Evolutionary conservation across 1,284 basidiomycete genomes (phyloP).

Genomic region (Cutaneotrichosporon mucoides): DNA sequence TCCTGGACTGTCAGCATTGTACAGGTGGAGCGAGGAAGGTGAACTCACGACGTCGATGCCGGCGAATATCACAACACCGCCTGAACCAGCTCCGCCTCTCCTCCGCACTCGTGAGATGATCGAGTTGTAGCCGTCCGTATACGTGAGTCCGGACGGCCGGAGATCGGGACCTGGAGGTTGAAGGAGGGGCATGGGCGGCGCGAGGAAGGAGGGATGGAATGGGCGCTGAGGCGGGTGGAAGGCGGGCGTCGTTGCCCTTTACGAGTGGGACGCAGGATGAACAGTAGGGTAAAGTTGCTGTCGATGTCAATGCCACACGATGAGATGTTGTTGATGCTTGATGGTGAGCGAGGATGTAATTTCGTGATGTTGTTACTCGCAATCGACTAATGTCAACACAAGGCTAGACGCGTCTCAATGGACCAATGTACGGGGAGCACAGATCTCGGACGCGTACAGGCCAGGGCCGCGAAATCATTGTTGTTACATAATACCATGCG

Average conservation of each 20-base stretch:
- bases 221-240: background rate
- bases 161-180: slow-evolving; percentile 43
- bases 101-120: slow-evolving; percentile 63
- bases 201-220: background rate
- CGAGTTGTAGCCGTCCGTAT: slow-evolving; percentile 72
- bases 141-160: slow-evolving; percentile 49
- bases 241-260: background rate
- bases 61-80: slow-evolving; percentile 47
- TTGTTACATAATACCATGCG: too few relatives aligned
- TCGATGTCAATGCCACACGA: background rate
- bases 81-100: slow-evolving; percentile 31
- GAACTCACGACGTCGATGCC: slow-evolving; percentile 42
- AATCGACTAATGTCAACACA: too few relatives aligned
- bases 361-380: background rate
- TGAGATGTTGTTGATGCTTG: background rate
- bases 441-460: too few relatives aligned
- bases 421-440: too few relatives aligned
- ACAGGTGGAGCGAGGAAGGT: background rate
- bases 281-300: background rate
- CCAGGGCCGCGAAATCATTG: too few relatives aligned
- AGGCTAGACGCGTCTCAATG: too few relatives aligned
- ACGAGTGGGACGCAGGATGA: background rate
- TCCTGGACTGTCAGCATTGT: slow-evolving; percentile 27
- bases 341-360: background rate
- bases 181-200: slow-evolving; percentile 44